Conservation (phyloP, 2,329 filamentous ascomycete genomes). For the Xylaria sp. region DNA sequence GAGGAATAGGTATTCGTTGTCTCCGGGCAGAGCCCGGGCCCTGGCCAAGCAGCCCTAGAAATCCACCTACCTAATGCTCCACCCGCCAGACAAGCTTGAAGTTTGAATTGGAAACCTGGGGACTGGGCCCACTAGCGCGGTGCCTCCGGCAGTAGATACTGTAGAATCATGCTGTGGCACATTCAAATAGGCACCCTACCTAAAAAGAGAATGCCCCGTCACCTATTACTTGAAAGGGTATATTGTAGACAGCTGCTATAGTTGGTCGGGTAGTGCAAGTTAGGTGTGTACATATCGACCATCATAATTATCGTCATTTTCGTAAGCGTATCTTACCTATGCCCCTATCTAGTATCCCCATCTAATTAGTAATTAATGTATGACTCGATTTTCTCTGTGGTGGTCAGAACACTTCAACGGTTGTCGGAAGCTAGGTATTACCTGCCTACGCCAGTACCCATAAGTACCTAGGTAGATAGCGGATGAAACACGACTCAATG, state of each 20-base stretch:
- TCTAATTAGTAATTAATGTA: too few species aligned
- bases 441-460: neutral
- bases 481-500: slow-evolving; percentile 24
- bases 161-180: too few species aligned
- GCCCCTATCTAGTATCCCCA: too few species aligned
- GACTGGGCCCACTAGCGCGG: slow-evolving; percentile 5
- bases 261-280: neutral
- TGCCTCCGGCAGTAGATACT: neutral
- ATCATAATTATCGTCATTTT: neutral
- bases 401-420: neutral
- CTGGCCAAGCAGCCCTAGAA: too few species aligned
- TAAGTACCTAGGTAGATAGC: slow-evolving; percentile 4
- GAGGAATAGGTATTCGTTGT: too few species aligned
- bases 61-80: too few species aligned
- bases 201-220: too few species aligned
- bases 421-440: neutral
- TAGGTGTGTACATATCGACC: neutral
- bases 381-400: too few species aligned
- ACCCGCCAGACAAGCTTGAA: too few species aligned
- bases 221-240: neutral
- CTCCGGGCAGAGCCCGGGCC: too few species aligned
- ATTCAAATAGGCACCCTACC: too few species aligned
- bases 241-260: neutral
- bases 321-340: neutral
- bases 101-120: slow-evolving; percentile 24